Evolutionary conservation across 176 grass and related monocot genomes (phyloP).

Genomic region (Tillandsia fasciculata): DNA sequence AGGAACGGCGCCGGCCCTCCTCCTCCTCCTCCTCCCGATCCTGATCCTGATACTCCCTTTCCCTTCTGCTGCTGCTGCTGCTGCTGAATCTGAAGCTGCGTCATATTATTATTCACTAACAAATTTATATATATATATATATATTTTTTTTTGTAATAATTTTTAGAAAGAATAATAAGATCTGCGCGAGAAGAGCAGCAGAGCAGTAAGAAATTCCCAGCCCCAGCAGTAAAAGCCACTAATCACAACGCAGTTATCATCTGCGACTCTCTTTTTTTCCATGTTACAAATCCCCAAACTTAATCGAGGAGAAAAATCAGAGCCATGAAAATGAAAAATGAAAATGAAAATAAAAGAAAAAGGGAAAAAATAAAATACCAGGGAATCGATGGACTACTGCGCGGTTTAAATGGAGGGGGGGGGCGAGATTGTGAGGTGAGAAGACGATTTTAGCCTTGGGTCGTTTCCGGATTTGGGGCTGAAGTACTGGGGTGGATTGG

Average conservation of each 20-base stretch:
- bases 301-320: background rate
- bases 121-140: no score
- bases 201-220: conserved; percentile 89
- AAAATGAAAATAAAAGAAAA: no score
- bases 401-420: no score
- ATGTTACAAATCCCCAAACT: background rate
- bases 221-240: conserved; percentile 87
- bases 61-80: background rate
- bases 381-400: no score
- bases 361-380: background rate
- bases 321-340: background rate
- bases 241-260: conserved; percentile 13
- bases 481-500: background rate
- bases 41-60: background rate
- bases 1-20: conserved; percentile 68
- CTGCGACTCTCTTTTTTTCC: background rate
- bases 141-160: no score
- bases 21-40: conserved; percentile 7
- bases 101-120: no score
- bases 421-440: background rate
- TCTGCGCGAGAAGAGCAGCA: conserved; percentile 66
- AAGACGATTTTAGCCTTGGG: background rate
- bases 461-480: background rate
- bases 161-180: no score
- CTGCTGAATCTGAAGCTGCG: no score